Evolutionary conservation across 2,329 filamentous ascomycete genomes (phyloP).

Genomic region (Cadophora luteo-olivacea): DNA sequence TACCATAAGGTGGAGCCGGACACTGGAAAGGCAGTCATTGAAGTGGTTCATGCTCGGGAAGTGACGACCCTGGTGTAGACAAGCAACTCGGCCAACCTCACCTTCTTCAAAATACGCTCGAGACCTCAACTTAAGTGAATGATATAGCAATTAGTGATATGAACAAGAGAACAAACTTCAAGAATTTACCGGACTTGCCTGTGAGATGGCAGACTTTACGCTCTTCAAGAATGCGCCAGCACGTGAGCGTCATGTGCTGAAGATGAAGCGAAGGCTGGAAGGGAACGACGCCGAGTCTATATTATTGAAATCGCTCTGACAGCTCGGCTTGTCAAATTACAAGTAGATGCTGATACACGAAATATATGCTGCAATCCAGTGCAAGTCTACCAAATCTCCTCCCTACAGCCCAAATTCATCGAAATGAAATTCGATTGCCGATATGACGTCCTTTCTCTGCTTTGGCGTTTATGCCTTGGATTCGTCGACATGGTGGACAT

Average conservation of each 20-base stretch:
- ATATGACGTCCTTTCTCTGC: not conserved
- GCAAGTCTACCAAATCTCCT: not conserved
- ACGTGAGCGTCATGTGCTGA: not conserved
- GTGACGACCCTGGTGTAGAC: not conserved
- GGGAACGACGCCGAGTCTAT: not conserved
- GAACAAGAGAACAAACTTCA: too few species aligned
- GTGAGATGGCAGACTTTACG: too few species aligned
- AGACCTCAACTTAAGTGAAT: too few species aligned
- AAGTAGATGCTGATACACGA: not conserved
- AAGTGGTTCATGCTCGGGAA: not conserved
- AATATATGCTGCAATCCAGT: slow-evolving; percentile 5
- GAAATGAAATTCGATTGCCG: too few species aligned
- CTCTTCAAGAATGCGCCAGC: not conserved
- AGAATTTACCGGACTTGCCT: too few species aligned
- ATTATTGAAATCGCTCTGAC: not conserved
- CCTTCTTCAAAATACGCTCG: too few species aligned
- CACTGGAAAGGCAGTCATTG: not conserved
- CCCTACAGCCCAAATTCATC: not conserved
- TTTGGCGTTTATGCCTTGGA: slow-evolving; percentile 11
- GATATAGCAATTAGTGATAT: too few species aligned
- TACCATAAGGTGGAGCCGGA: not conserved
- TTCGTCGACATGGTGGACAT: slow-evolving; percentile 22
- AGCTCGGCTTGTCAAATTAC: not conserved
- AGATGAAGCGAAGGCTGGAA: not conserved
- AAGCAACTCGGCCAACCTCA: too few species aligned